phyloP scores from a whole-genome alignment of 2,329 filamentous ascomycete genomes.

The Arthrinium phaeospermum region DNA sequence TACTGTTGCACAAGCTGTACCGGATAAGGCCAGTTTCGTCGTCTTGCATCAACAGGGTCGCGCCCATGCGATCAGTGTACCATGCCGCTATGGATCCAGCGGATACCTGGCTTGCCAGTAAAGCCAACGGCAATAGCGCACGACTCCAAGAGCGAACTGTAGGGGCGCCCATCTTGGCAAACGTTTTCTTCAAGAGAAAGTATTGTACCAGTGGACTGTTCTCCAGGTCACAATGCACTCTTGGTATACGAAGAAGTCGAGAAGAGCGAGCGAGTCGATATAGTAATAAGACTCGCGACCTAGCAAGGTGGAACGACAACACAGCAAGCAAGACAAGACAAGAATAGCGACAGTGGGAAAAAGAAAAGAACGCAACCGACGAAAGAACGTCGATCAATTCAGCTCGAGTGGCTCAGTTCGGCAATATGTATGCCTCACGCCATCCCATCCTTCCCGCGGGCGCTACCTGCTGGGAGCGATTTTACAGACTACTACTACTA shows the following conservation, averaged over 20 bases:
- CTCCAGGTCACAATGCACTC: background rate
- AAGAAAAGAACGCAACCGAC: conserved; percentile 6
- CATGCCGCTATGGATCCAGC: conserved; percentile 42
- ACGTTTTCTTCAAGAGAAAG: background rate
- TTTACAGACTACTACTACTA: background rate
- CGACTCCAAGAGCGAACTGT: background rate
- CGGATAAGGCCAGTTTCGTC: conserved; percentile 40
- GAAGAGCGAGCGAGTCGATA: background rate
- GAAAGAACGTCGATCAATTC: conserved; percentile 1
- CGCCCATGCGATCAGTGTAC: conserved; percentile 40
- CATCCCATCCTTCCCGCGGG: conserved; percentile 1
- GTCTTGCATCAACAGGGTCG: conserved; percentile 44
- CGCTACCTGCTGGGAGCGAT: background rate
- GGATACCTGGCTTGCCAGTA: conserved; percentile 31
- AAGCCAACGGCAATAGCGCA: conserved; percentile 23
- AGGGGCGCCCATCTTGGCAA: conserved; percentile 10
- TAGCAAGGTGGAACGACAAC: background rate
- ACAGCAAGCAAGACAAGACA: background rate
- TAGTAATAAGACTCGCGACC: background rate
- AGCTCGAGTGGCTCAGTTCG: conserved; percentile 5
- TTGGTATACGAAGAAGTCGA: background rate
- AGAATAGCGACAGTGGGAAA: conserved; percentile 10
- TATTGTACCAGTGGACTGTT: background rate
- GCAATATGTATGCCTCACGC: background rate
- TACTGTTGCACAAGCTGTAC: conserved; percentile 43